These are phyloP conservation scores for Anthracocystis panici-leucophaei DNA, from an alignment of 1,284 basidiomycete genomes.

Conservation along the genomic window DNA sequence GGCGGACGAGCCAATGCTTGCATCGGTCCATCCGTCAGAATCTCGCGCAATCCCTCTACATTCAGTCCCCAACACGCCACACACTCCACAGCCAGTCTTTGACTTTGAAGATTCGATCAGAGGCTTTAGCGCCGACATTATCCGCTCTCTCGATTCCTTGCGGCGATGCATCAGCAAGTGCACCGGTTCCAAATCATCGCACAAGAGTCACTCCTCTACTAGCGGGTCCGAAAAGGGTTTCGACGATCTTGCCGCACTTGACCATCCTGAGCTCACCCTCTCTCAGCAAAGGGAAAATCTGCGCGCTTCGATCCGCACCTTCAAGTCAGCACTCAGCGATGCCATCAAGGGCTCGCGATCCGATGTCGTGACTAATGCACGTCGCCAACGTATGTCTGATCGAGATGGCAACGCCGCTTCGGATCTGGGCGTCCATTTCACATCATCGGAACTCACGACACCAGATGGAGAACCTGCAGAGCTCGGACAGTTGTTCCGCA, in stretches of 20 bases:
- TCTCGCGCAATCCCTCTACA: not conserved
- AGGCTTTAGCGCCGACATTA: constrained; percentile 26
- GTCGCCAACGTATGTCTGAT: not conserved
- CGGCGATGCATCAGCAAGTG: constrained; percentile 20
- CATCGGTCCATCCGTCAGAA: not conserved
- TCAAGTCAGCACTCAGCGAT: constrained; percentile 32
- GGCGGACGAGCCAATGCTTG: not conserved
- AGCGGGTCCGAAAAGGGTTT: not conserved
- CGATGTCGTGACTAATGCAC: not conserved
- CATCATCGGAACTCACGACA: not conserved
- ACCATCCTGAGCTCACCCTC: constrained; percentile 20
- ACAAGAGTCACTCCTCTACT: not conserved
- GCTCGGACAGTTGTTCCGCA: constrained; percentile 36
- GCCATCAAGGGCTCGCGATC: constrained; percentile 23
- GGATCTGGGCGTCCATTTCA: not conserved
- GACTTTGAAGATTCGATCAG: constrained; percentile 24
- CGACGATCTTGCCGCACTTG: not conserved
- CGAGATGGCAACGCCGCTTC: not conserved
- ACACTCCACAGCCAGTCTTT: constrained; percentile 4
- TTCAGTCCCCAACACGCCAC: not conserved
- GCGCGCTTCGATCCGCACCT: constrained; percentile 26
- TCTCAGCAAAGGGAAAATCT: constrained; percentile 17
- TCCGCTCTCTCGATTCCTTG: constrained; percentile 28
- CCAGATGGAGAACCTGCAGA: constrained; percentile 1
- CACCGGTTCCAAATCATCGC: constrained; percentile 1